phyloP scores from a whole-genome alignment of 1,284 basidiomycete species.

The Omphalotus olearius region DNA sequence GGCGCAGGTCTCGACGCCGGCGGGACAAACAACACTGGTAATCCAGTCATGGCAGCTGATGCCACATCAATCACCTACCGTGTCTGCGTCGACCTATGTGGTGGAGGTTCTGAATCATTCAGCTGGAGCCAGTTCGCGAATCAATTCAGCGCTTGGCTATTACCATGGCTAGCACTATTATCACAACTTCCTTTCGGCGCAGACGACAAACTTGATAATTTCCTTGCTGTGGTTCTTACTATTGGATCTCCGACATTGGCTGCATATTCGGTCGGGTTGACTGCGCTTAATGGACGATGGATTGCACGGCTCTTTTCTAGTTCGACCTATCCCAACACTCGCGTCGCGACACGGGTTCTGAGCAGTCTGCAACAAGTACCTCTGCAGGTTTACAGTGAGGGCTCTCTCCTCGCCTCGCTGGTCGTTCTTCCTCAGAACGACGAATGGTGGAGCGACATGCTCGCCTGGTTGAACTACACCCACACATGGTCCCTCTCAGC shows the following conservation, averaged over 20 bases:
- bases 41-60: conserved; percentile 14
- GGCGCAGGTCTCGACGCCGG: conserved; percentile 8
- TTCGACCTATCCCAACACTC: conserved; percentile 26
- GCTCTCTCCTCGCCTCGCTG: conserved; percentile 28
- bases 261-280: conserved; percentile 32
- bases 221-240: conserved; percentile 27
- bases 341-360: conserved; percentile 25
- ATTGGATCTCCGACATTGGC: conserved; percentile 36
- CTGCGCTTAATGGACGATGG: conserved; percentile 33
- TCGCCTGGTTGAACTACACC: conserved; percentile 25
- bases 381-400: conserved; percentile 22
- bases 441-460: conserved; percentile 29
- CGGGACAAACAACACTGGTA: conserved; percentile 17
- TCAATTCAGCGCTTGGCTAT: conserved; percentile 25
- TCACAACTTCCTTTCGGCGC: conserved; percentile 27
- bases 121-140: conserved; percentile 21
- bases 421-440: conserved; percentile 32
- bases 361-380: conserved; percentile 33
- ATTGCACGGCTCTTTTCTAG: conserved; percentile 26
- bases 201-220: conserved; percentile 25
- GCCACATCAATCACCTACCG: conserved; percentile 23
- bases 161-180: conserved; percentile 26
- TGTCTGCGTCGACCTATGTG: conserved; percentile 19
- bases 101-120: conserved; percentile 17
- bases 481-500: conserved; percentile 32